Evolutionary conservation across 352 stramenopile species (phyloP), one percentile per base, ranked within the genome.

Genomic region (Phytophthora fragariae): DNA sequence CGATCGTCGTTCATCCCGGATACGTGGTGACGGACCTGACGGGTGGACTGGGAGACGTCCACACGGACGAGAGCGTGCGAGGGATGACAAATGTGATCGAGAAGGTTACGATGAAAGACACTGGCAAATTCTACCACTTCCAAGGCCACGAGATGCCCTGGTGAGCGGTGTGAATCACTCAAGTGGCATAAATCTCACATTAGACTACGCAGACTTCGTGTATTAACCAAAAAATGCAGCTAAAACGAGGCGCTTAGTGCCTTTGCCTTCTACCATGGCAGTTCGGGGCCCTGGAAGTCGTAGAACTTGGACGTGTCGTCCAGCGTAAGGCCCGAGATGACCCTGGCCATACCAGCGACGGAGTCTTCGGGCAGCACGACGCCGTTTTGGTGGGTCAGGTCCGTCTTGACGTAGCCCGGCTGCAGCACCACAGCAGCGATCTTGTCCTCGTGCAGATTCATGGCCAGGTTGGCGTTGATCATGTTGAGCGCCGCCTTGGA

Each of bases 401-500:
- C 81, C 14, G 82, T 92, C 7, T 44, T n/a, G 10, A 92, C 84
- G 57, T 83, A 85, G 10, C 85, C 83, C 3, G 85, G 83, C 46
- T 89, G 76, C 24, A 87, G 35, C 19, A 88, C 70, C 10, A 91
- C 41, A 10, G 75, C 62, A 0, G 52, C 56, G 49, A 92, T 86
- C 5, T 79, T 83, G 46, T 87, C 62, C 15, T 57, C 44, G 63
- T 83, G 74, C 1, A 91, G 68, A 29, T 92, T 82, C 3, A 81
- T 55, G 14, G 76, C 63, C 29, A 92, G 49, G 31, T 54, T 76
- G 57, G 70, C 73, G 60, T 76, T 89, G 47, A 91, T 57, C 77
- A 85, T 90, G 71, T 96, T 96, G 33, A 92, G 65, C 12, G 86
- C 89, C 1, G 85, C 57, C 64, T 94, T 93, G 39, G 82, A 91